Base-by-base conservation (phyloP, 371 early-diverging fungal species). In the Haplosporangium sp. region DNA sequence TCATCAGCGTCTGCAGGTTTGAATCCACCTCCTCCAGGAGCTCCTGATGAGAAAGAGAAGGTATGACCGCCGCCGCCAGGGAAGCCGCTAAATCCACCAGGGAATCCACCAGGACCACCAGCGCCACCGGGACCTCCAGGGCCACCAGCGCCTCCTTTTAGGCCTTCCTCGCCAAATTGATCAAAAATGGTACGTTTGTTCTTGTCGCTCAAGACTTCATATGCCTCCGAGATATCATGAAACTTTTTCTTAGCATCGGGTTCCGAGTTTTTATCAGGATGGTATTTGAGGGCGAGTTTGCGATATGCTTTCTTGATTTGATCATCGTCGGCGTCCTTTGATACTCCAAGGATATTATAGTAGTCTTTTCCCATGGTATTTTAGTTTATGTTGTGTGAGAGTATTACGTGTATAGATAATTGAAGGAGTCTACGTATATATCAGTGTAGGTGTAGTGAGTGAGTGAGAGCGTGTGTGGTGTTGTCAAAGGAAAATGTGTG, bases 181-280 rank as follows among this genome's bases (percentile, higher is more conserved):
- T 96, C 97, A 85, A 94, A 96, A 38, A 96, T 86, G 44, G 92
- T 86, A 37, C 95, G 92, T 83, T 95, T 95, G 71, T 95, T 85
- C 78, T 91, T 91, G 83, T 99, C 98, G 53, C 96, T 96, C 6
- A 98, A 88, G 67, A 97, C 94, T 86, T 98, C 97, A 87, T 96
- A 96, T 48, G 99, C 95, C 86, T 96, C 92, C 53, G 90, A 87
- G 57, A 95, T 86, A 68, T 95, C 94, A 76, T 96, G 96, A 83
- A 97, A 97, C 78, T 92, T 89, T 66, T 86, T 87, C 74, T 95
- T 92, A 10, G 86, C 86, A 0, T 67, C 66, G 0, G 74, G 72
- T 1, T 68, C 75, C 34, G 72, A 62, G 76, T 81, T 81, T 76
- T 96, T 91, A 84, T 94, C 95, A 20, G 97, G 97, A 76, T 97